Evolutionary conservation across 805 yeast genomes (phyloP), one percentile per base, ranked within the genome.

Genomic region (Saturnispora dispora): DNA sequence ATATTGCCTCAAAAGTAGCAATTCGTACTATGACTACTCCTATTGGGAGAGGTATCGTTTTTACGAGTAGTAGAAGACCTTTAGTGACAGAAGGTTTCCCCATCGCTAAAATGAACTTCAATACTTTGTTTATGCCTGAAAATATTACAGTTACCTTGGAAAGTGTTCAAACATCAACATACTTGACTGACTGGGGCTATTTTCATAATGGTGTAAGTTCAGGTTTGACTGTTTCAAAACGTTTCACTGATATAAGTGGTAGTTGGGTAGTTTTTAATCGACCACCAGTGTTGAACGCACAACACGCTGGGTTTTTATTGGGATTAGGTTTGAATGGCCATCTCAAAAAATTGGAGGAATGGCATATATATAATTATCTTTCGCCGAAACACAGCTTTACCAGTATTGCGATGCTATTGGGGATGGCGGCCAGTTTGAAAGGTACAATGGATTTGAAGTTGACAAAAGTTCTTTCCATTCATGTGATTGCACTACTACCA

Each of bases 321-420:
- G 99, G 97, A 0, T 71, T 93, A 25, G 99, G 99, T 0, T 69
- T 93, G 30, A 88, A 88, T 66, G 98, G 98, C 0, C 96, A 90
- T 63, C 68, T 93, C 59, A 81, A 77, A 52, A 74, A 75, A 41
- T 68, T 93, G 25, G 98, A 91, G 60, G 96, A 93, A 64, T 93
- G 98, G 97, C 96, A 90, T 63, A 85, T 91, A 30, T 93, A 88
- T 64, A 90, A 91, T 61, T 89, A 88, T 58, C 69, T 93, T 49
- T 95, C 96, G 0, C 95, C 96, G 0, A 90, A 93, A 57, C 88
- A 87, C 60, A 78, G 84, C 3, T 77, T 77, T 40, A 87, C 96
- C 0, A 87, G 96, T 64, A 82, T 89, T 35, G 98, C 97, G 0
- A 71, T 93, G 44, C 69, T 93, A 35, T 67, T 93, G 17, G 99